Conservation (phyloP, 1,284 basidiomycete species). For the Peniophora sp. region DNA sequence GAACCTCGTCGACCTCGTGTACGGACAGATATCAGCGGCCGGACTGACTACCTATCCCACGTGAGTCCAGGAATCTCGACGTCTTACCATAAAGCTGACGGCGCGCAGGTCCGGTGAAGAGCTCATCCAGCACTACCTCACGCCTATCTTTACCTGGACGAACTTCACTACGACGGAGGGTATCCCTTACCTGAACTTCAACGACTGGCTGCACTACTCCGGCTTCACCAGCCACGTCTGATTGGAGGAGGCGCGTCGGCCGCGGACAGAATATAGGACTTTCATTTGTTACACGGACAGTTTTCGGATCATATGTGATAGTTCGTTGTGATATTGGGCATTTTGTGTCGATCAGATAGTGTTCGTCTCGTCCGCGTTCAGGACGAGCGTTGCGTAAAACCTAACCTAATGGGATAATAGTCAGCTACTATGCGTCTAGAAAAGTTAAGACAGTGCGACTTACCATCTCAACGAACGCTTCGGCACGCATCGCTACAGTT, state of each 20-base stretch:
- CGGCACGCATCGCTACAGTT: conserved; percentile 11
- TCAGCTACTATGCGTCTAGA: no score
- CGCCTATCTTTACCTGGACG: conserved; percentile 13
- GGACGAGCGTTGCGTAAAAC: conserved; percentile 13
- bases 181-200: conserved; percentile 17
- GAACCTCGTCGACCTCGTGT: conserved; percentile 17
- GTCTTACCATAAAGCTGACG: not conserved
- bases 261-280: no score
- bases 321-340: no score
- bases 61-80: not conserved
- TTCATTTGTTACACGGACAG: no score
- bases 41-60: conserved; percentile 6
- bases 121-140: conserved; percentile 8
- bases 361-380: conserved; percentile 13
- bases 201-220: conserved; percentile 16
- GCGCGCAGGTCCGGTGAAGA: not conserved
- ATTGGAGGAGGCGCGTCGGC: no score
- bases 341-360: no score
- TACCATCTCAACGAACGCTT: conserved; percentile 12
- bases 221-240: not conserved
- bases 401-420: conserved; percentile 11
- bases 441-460: no score
- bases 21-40: conserved; percentile 9
- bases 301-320: no score
- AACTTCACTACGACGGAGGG: conserved; percentile 10